These are phyloP conservation scores for Venturia carpophila DNA, from an alignment of 2,329 filamentous ascomycete genomes.

Conservation along the genomic window DNA sequence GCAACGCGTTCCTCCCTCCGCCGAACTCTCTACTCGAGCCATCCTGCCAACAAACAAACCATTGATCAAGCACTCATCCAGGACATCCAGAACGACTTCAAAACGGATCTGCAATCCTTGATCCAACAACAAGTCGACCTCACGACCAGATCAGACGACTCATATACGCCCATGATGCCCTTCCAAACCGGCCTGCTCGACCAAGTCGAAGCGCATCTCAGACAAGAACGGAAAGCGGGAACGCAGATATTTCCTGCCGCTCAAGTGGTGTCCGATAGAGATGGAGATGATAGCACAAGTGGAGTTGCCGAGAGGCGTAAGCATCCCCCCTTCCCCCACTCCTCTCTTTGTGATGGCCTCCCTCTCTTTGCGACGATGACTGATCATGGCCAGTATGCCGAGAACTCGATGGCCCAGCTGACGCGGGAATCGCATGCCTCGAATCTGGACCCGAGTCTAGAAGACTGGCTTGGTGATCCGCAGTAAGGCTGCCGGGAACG, in stretches of 20 bases:
- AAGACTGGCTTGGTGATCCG: neutral
- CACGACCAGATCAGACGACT: neutral
- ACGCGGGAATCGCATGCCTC: conserved; percentile 2
- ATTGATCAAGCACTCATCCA: neutral
- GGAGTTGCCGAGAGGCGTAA: conserved; percentile 14
- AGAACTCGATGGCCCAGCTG: conserved; percentile 9
- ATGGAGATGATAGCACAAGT: neutral
- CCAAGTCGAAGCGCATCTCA: conserved; percentile 25
- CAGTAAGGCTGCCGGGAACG: neutral
- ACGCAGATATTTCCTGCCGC: conserved; percentile 25
- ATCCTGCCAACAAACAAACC: neutral
- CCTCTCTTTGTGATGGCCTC: too few species aligned
- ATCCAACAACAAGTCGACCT: neutral
- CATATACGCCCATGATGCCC: neutral
- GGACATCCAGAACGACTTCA: neutral
- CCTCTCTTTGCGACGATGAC: too few species aligned
- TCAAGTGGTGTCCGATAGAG: neutral
- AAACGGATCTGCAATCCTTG: neutral
- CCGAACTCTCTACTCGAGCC: conserved; percentile 20
- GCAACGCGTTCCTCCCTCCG: conserved; percentile 17
- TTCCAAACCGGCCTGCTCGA: conserved; percentile 21
- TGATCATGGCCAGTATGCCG: conserved; percentile 1
- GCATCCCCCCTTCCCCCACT: neutral
- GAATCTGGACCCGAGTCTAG: neutral
- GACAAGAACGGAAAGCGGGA: conserved; percentile 24